Base-by-base conservation (phyloP, 192 early-diverging fungal species). In the Coemansia sp. region DNA sequence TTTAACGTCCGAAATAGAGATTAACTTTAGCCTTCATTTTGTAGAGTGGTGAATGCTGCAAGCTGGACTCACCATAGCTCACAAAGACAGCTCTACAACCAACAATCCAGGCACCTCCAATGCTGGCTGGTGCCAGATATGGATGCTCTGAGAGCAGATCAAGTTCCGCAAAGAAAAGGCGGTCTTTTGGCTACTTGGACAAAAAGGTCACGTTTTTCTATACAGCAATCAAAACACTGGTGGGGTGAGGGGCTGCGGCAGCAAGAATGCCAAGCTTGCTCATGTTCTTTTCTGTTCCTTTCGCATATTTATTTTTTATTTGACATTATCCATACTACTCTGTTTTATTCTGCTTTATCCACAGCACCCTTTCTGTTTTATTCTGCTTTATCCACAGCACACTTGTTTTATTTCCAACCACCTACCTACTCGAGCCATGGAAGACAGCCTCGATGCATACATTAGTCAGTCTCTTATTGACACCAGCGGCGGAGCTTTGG, bases 391-490 rank as follows among this genome's bases (percentile, higher is more conserved):
- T 8, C 31, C 31, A 31, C 5, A 7, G 31, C 31, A 31, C 31
- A 31, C 31, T 42, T 42, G 15, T 42, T 40, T 42, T 42, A 42
- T 42, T n/a, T 42, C 20, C 10, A 51, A 14, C 19, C 51, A 40
- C 12, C 23, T 28, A 8, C 36, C 38, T 2, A 5, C 10, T 31
- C 40, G 15, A 42, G 22, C 46, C 46, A 66, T 66, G 64, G 57
- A 61, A 36, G 62, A 71, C 20, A 65, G 51, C 44, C 71, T 78
- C 56, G 62, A 69, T 44, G 57, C 75, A 4, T 78, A 65, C 57
- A 78, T 78, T 34, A 69, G 71, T 60, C 75, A 72, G 66, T 66
- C 66, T 28, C 59, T 78, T n/a, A 62, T 78, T 25, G 75, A 78
- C 70, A 57, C 14, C 58, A 25, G 57, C 57, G 22, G 60, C 40